phyloP scores from a whole-genome alignment of 345 rosid species.

The Leavenworthia alabamica region DNA sequence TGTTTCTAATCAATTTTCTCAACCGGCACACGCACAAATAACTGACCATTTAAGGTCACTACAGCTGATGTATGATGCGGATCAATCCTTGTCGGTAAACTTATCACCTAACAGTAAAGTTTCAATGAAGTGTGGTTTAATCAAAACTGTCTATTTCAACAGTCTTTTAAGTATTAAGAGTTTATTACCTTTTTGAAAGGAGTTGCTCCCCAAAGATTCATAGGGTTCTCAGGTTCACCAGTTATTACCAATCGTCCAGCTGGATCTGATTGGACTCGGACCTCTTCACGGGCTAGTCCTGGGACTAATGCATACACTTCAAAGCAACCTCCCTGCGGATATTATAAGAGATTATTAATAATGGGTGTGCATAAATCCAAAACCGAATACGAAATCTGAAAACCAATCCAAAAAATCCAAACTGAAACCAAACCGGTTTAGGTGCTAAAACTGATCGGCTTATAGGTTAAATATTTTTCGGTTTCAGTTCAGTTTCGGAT shows the following conservation, averaged over 20 bases:
- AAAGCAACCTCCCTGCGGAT: constrained; percentile 69
- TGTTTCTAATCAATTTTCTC: constrained; percentile 40
- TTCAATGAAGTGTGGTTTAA: background rate
- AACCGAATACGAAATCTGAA: too few relatives aligned
- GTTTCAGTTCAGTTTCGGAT: too few relatives aligned
- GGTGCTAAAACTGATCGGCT: too few relatives aligned
- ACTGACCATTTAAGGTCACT: constrained; percentile 81
- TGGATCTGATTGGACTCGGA: constrained; percentile 92
- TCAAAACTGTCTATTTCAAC: background rate
- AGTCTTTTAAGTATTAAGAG: background rate
- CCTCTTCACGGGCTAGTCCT: constrained; percentile 91
- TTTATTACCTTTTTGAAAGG: constrained; percentile 83
- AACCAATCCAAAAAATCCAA: too few relatives aligned
- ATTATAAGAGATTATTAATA: constrained; percentile 1
- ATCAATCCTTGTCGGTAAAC: constrained; percentile 74
- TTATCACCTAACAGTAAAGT: constrained; percentile 64
- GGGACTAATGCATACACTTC: constrained; percentile 94
- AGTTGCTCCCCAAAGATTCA: constrained; percentile 92
- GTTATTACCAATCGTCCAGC: constrained; percentile 86
- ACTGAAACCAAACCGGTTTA: too few relatives aligned
- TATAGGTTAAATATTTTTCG: too few relatives aligned
- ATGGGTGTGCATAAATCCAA: too few relatives aligned
- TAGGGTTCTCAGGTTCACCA: constrained; percentile 83
- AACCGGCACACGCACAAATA: constrained; percentile 67
- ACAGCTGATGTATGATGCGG: constrained; percentile 83